Base-by-base conservation (phyloP, 768 basidiomycete species). In the Lactarius tabidus region DNA sequence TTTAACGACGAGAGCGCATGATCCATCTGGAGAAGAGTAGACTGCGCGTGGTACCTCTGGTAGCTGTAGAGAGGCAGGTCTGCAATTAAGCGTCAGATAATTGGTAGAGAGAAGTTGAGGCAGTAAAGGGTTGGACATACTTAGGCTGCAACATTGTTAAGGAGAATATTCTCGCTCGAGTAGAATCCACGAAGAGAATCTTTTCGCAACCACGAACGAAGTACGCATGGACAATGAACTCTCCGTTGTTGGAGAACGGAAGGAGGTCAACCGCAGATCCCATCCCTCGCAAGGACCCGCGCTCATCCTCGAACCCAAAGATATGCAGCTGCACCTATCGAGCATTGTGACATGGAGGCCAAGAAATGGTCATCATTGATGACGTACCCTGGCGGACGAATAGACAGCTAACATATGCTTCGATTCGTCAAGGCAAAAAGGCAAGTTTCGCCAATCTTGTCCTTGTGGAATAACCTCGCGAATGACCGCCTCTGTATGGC, bases 21-120 rank as follows among this genome's bases (percentile, higher is more conserved):
- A 76, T 0, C 83, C 84, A 67, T 86, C 84, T 0, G 85, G 82
- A 0, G 84, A 78, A 1, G 82, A 79, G 70, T 73, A 74, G 9
- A 80, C 74, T n/a, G n/a, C n/a, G n/a, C n/a, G n/a, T n/a, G n/a
- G n/a, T n/a, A n/a, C n/a, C n/a, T n/a, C n/a, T n/a, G n/a, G n/a
- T n/a, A n/a, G n/a, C n/a, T n/a, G n/a, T n/a, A n/a, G n/a, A n/a
- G n/a, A n/a, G n/a, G n/a, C n/a, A n/a, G n/a, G n/a, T n/a, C n/a
- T n/a, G n/a, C n/a, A n/a, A n/a, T n/a, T n/a, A n/a, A n/a, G n/a
- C n/a, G n/a, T n/a, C n/a, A n/a, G n/a, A n/a, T n/a, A n/a, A n/a
- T n/a, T n/a, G n/a, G n/a, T n/a, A n/a, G n/a, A n/a, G n/a, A n/a
- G n/a, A n/a, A n/a, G n/a, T n/a, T n/a, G n/a, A n/a, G n/a, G n/a